These are phyloP conservation scores for Perkinsela sp. DNA, from an alignment of 208 protist species.

Conservation along the genomic window DNA sequence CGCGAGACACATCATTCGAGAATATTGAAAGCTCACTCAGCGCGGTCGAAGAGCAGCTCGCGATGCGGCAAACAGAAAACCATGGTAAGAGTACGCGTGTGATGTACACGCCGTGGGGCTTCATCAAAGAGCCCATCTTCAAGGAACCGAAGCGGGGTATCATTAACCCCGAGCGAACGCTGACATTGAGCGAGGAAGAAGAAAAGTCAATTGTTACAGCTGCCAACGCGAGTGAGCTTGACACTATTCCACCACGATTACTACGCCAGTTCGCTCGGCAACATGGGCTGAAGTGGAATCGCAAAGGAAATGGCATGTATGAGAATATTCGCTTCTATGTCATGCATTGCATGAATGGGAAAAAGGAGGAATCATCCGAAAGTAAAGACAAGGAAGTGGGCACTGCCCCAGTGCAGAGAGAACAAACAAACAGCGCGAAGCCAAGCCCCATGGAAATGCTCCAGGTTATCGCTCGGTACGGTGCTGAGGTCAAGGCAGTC, in stretches of 20 bases:
- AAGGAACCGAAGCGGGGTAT: slow-evolving; percentile 8
- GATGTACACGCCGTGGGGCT: slow-evolving; percentile 46
- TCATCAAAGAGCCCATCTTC: slow-evolving; percentile 25
- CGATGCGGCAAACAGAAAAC: slow-evolving; percentile 12
- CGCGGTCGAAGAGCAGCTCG: slow-evolving; percentile 14
- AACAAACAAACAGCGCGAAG: not conserved
- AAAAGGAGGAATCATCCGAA: no score
- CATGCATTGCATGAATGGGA: not conserved
- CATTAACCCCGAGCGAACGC: not conserved
- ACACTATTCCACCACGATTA: slow-evolving; percentile 23
- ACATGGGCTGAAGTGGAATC: not conserved
- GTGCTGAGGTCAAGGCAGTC: not conserved
- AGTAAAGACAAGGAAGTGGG: not conserved
- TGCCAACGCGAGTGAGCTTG: slow-evolving; percentile 17
- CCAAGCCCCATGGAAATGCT: not conserved
- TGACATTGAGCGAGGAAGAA: not conserved
- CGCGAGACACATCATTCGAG: not conserved
- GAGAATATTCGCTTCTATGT: not conserved
- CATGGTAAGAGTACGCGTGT: slow-evolving; percentile 15
- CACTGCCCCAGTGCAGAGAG: not conserved
- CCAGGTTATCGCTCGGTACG: not conserved
- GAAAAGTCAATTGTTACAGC: not conserved
- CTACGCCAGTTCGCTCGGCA: slow-evolving; percentile 3
- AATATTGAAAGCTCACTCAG: not conserved
- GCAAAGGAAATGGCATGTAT: not conserved